Percentiles rank a stretch among this genome's conserved stretches.
These are phyloP conservation scores for Geranium brycei DNA, from an alignment of 345 rosid genomes.

Conservation along the genomic window DNA sequence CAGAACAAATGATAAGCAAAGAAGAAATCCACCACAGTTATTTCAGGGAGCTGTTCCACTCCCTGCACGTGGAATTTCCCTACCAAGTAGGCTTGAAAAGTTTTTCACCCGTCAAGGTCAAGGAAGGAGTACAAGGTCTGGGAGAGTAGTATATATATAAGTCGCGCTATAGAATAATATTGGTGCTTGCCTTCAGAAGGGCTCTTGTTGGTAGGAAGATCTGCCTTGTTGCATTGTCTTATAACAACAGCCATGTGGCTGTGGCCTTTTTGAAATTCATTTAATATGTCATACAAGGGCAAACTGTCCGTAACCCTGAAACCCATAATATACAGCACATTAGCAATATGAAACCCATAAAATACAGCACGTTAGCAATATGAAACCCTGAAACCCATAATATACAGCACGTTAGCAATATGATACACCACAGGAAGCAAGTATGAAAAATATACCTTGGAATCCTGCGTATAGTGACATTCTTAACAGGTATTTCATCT, in stretches of 20 bases:
- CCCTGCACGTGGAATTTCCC: not conserved
- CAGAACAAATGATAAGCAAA: not conserved
- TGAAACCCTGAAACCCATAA: not conserved
- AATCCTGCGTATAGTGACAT: conserved; percentile 42
- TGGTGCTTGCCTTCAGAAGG: conserved; percentile 9
- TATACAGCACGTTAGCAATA: not conserved
- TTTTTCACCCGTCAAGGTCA: not conserved
- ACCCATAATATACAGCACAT: too few species aligned
- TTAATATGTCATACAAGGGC: conserved; percentile 52
- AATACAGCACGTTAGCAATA: not conserved
- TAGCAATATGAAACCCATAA: too few species aligned
- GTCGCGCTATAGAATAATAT: not conserved
- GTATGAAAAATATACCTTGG: conserved; percentile 30
- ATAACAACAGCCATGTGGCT: conserved; percentile 63
- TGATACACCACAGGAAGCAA: not conserved
- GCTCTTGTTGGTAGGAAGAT: conserved; percentile 8
- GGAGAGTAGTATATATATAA: not conserved
- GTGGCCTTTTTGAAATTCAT: conserved; percentile 65
- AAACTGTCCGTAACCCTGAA: conserved; percentile 36
- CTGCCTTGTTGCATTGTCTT: conserved; percentile 18
- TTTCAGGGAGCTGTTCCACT: too few species aligned
- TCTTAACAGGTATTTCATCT: conserved; percentile 41
- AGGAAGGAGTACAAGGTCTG: not conserved
- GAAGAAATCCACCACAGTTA: not conserved
- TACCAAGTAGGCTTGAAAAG: not conserved